Evolutionary conservation across 164 flowering plant genomes (phyloP), one percentile per base, ranked within the genome.

Genomic region (Dillenia suffruticosa): DNA sequence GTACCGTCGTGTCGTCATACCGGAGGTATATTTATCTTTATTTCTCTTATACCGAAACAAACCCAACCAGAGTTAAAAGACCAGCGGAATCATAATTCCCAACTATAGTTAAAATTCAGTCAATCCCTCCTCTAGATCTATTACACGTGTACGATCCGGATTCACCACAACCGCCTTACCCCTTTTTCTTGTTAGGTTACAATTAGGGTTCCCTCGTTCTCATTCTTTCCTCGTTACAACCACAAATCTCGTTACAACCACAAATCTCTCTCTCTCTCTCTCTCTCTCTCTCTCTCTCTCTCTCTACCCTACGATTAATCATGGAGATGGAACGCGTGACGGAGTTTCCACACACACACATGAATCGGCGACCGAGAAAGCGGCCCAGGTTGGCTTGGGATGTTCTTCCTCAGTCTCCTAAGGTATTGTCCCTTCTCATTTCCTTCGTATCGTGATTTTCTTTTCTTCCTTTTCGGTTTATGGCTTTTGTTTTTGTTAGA

Each of bases 381-480:
- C 65, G 92, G 60, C 76, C 77, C 57, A 85, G 92, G 32, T 59
- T 84, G 71, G 92, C 85, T 16, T 86, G 92, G 92, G 92, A 86
- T 66, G 84, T 74, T 45, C 64, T 75, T 10, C 85, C 86, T 57
- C 70, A 54, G 74, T 51, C 58, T 1, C 72, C 82, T 1, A 69
- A 77, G 89, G 91, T 86, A 84, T 72, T 26, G 15, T 40, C 57
- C 63, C 59, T 13, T 15, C 15, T 15, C 54, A 52, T 32, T 5
- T 0, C 7, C 10, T 63, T 40, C 17, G 2, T 46, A 60, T 63
- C 63, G 58, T 50, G 9, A 9, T 24, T 50, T 24, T 1, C 1
- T 59, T 63, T 45, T 46, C 9, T 44, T 54, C 1, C 40, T 44
- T 46, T 54, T 15, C 14, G 9, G 55, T 54, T 63, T 55, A 48